Evolutionary conservation across 805 yeast genomes (phyloP).

Genomic region (Suhomyces sp.): DNA sequence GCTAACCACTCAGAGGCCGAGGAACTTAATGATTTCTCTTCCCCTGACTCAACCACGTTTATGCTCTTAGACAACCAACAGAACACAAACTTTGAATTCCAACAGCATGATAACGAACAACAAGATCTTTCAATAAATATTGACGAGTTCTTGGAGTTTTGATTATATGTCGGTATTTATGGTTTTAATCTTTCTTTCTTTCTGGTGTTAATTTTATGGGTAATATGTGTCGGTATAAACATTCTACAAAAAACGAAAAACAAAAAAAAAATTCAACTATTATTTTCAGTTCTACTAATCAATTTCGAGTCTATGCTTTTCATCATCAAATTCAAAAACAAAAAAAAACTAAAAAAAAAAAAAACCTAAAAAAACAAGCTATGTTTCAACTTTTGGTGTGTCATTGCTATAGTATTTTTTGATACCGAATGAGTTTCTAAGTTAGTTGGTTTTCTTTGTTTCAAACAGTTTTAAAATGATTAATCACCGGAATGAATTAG

Average conservation of each 20-base stretch:
- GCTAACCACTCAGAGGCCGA: slow-evolving; percentile 7
- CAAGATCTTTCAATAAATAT: slow-evolving; percentile 22
- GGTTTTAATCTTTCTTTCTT: slow-evolving; percentile 5
- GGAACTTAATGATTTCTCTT: slow-evolving; percentile 3
- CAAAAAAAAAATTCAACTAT: slow-evolving; percentile 6
- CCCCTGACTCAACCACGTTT: slow-evolving; percentile 3
- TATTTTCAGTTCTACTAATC: slow-evolving; percentile 3
- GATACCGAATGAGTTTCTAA: slow-evolving; percentile 1
- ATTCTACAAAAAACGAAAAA: slow-evolving; percentile 3
- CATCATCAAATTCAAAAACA: not conserved
- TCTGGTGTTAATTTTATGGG: slow-evolving; percentile 8
- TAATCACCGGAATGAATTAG: not conserved
- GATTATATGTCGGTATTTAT: slow-evolving; percentile 8
- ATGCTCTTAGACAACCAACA: slow-evolving; percentile 4
- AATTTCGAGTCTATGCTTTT: slow-evolving; percentile 4
- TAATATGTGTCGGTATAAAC: not conserved
- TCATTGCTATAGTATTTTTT: not conserved
- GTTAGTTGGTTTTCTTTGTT: not conserved
- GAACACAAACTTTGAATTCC: slow-evolving; percentile 1
- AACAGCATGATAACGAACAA: slow-evolving; percentile 3
- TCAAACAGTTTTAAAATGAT: too few relatives aligned
- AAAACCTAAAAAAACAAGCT: slow-evolving; percentile 15
- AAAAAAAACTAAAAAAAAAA: slow-evolving; percentile 8
- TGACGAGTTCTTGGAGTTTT: slow-evolving; percentile 33
- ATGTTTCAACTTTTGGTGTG: slow-evolving; percentile 7